phyloP scores from a whole-genome alignment of 805 yeast species.

The Cyberlindnera suaveolens region DNA sequence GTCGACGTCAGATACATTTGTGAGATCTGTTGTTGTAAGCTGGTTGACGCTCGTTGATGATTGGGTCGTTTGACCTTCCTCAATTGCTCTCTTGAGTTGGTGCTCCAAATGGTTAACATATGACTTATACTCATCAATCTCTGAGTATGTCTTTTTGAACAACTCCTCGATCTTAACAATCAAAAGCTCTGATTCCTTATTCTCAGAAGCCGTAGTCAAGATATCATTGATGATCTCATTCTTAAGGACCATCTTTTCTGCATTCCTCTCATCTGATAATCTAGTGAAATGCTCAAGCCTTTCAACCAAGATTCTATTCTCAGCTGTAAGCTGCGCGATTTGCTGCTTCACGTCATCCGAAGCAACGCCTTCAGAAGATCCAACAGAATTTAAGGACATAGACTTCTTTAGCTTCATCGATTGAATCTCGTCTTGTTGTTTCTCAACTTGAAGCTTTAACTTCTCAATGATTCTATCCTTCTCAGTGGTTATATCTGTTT shows the following conservation, averaged over 20 bases:
- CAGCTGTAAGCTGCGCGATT: slow-evolving; percentile 46
- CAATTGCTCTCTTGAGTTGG: slow-evolving; percentile 31
- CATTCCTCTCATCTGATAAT: slow-evolving; percentile 51
- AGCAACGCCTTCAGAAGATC: slow-evolving; percentile 2
- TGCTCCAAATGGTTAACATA: slow-evolving; percentile 56
- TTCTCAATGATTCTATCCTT: slow-evolving; percentile 49
- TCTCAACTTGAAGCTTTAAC: slow-evolving; percentile 53
- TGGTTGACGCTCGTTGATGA: not conserved
- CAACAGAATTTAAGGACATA: slow-evolving; percentile 3
- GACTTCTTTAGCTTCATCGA: slow-evolving; percentile 24
- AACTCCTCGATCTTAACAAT: slow-evolving; percentile 40
- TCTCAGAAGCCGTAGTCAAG: slow-evolving; percentile 28
- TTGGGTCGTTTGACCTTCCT: not conserved
- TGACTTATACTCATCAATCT: slow-evolving; percentile 52
- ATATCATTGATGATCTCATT: slow-evolving; percentile 56
- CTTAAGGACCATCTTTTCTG: slow-evolving; percentile 48
- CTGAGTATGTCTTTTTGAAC: slow-evolving; percentile 39
- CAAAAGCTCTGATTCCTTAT: slow-evolving; percentile 33
- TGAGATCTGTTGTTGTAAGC: slow-evolving; percentile 10
- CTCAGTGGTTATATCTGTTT: slow-evolving; percentile 30
- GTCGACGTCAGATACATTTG: slow-evolving; percentile 18
- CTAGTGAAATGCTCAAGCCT: slow-evolving; percentile 65
- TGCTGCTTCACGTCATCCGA: slow-evolving; percentile 25
- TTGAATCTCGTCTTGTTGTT: slow-evolving; percentile 48
- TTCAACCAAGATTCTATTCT: slow-evolving; percentile 58